These are phyloP conservation scores for Penicillium sp. DNA, from an alignment of 2,329 filamentous ascomycete genomes.

Conservation along the genomic window DNA sequence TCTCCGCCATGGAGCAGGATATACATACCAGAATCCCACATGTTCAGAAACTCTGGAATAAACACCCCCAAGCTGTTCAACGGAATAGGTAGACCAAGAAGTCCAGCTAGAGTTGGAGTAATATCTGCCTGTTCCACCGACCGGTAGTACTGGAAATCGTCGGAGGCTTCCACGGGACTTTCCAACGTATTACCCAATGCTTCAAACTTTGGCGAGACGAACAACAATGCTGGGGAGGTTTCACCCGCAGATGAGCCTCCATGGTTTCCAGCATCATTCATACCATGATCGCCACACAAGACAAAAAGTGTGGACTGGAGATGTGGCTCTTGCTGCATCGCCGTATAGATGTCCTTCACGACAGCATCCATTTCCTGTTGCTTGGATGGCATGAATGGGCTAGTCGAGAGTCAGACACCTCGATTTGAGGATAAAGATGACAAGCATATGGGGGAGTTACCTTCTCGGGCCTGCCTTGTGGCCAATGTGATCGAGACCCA, in stretches of 20 bases:
- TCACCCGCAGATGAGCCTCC: slow-evolving; percentile 92
- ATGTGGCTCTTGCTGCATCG: slow-evolving; percentile 70
- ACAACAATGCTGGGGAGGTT: slow-evolving; percentile 88
- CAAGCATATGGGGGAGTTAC: slow-evolving; percentile 41
- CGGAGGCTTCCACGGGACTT: slow-evolving; percentile 60
- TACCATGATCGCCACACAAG: slow-evolving; percentile 93
- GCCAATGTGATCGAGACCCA: slow-evolving; percentile 95
- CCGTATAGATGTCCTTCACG: slow-evolving; percentile 71
- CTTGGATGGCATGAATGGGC: slow-evolving; percentile 88
- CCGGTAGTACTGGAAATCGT: slow-evolving; percentile 80
- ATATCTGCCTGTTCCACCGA: slow-evolving; percentile 93
- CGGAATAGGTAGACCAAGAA: slow-evolving; percentile 85
- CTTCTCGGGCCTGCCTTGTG: slow-evolving; percentile 90
- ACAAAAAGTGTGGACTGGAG: slow-evolving; percentile 79
- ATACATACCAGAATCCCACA: slow-evolving; percentile 68
- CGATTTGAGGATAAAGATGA: neutral
- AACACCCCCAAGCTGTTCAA: slow-evolving; percentile 88
- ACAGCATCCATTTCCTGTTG: slow-evolving; percentile 91
- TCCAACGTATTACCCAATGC: slow-evolving; percentile 47
- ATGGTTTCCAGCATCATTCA: slow-evolving; percentile 98
- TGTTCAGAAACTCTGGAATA: slow-evolving; percentile 72
- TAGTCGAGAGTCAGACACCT: slow-evolving; percentile 36
- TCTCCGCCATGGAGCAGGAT: neutral
- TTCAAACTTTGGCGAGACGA: slow-evolving; percentile 81
- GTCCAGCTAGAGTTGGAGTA: slow-evolving; percentile 79